These are phyloP conservation scores for Hibiscus mutabilis DNA, from an alignment of 345 rosid genomes.

Conservation along the genomic window DNA sequence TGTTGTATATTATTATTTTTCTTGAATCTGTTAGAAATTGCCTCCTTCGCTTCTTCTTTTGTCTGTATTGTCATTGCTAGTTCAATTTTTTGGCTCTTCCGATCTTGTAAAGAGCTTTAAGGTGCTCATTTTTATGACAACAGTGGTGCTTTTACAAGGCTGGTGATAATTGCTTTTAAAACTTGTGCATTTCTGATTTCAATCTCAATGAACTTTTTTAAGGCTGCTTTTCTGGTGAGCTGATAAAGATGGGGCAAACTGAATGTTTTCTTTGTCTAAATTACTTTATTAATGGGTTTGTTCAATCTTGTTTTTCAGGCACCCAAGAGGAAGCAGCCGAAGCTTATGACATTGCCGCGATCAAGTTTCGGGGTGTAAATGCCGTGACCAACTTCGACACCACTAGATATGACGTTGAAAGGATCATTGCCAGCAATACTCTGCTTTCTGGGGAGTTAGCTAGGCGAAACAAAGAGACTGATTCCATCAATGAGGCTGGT, in stretches of 20 bases:
- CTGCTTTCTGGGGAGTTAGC: constrained; percentile 66
- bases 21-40: too few relatives aligned
- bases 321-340: constrained; percentile 91
- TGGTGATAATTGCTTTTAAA: constrained; percentile 27
- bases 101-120: constrained; percentile 14
- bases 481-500: constrained; percentile 17
- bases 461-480: constrained; percentile 40
- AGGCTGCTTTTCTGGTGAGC: constrained; percentile 18
- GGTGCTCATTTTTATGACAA: constrained; percentile 20
- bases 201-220: constrained; percentile 12
- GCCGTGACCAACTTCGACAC: constrained; percentile 81
- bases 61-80: too few relatives aligned
- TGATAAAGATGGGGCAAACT: constrained; percentile 8
- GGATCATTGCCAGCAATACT: constrained; percentile 63
- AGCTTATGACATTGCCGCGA: constrained; percentile 74
- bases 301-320: constrained; percentile 26
- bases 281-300: neutral
- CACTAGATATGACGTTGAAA: constrained; percentile 61
- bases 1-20: neutral
- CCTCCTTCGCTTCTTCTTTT: too few relatives aligned
- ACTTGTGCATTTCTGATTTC: constrained; percentile 11
- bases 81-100: neutral
- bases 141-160: constrained; percentile 38
- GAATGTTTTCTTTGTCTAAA: neutral
- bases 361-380: constrained; percentile 65